phyloP scores from a whole-genome alignment of 1,139 yeast species.

The Scheffersomyces stambukii region DNA sequence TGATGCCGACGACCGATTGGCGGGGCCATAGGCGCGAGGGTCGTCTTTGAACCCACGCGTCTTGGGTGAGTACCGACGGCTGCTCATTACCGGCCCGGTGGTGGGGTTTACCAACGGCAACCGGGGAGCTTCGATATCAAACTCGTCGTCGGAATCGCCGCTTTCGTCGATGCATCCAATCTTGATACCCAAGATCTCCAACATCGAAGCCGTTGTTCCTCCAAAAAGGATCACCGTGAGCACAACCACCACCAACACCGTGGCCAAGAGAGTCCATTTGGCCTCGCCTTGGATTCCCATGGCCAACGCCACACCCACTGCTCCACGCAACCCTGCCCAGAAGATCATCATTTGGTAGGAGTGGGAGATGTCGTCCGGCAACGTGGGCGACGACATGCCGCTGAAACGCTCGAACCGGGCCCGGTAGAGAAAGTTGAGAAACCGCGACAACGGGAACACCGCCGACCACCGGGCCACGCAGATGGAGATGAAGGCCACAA shows the following conservation, averaged over 20 bases:
- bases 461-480: conserved; percentile 98
- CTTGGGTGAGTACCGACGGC: conserved; percentile 3
- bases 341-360: conserved; percentile 98
- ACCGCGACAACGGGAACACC: conserved; percentile 85
- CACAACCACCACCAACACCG: conserved; percentile 94
- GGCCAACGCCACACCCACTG: conserved; percentile 98
- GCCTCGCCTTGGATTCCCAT: conserved; percentile 96
- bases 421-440: conserved; percentile 75
- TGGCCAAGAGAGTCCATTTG: conserved; percentile 83
- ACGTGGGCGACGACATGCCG: conserved; percentile 26
- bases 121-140: conserved; percentile 81
- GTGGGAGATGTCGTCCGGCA: conserved; percentile 86
- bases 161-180: conserved; percentile 84
- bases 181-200: conserved; percentile 87
- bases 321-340: conserved; percentile 99
- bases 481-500: conserved; percentile 83
- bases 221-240: conserved; percentile 95
- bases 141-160: conserved; percentile 83
- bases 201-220: conserved; percentile 97
- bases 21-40: conserved; percentile 1
- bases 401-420: conserved; percentile 44
- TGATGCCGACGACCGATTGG: conserved; percentile 3
- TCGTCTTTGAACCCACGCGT: conserved; percentile 8
- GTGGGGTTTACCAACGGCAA: conserved; percentile 21
- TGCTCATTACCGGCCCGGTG: conserved; percentile 1